A percentile compares a stretch with the other conserved stretches of the same genome.
phyloP scores from a whole-genome alignment of 495 filamentous ascomycete genomes.

The Lasiosphaeris hirsuta region DNA sequence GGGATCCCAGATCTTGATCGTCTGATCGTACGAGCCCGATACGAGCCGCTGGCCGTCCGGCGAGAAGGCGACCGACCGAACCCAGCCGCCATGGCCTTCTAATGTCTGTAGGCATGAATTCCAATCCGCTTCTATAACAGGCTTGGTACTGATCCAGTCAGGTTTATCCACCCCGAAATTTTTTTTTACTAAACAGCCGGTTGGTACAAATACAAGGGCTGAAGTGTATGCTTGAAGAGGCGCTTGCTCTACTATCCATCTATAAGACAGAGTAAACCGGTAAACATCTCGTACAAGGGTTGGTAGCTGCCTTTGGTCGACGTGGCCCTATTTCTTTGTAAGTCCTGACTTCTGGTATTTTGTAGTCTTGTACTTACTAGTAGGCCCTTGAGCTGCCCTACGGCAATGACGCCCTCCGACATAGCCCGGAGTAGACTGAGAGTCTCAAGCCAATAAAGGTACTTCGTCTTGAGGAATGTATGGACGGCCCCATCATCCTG shows the following conservation, averaged over 20 bases:
- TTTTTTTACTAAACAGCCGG: slow-evolving; percentile 13
- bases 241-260: slow-evolving; percentile 21
- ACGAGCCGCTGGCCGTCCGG: slow-evolving; percentile 19
- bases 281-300: slow-evolving; percentile 11
- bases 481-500: not conserved
- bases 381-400: slow-evolving; percentile 14
- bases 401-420: not conserved
- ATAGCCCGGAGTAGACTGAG: not conserved
- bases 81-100: slow-evolving; percentile 8
- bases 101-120: not conserved
- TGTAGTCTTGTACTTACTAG: slow-evolving; percentile 12
- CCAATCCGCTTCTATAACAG: slow-evolving; percentile 3
- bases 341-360: not conserved
- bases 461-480: not conserved
- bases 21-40: slow-evolving; percentile 30
- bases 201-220: slow-evolving; percentile 9
- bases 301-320: not conserved
- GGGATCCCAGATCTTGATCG: slow-evolving; percentile 36
- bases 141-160: slow-evolving; percentile 21
- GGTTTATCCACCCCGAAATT: slow-evolving; percentile 9
- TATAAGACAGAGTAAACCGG: slow-evolving; percentile 30
- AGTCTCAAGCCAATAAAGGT: slow-evolving; percentile 24
- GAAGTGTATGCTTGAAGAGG: slow-evolving; percentile 15
- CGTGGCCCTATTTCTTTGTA: not conserved
- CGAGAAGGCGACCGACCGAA: slow-evolving; percentile 19